phyloP scores from a whole-genome alignment of 768 basidiomycete genomes.

The Chalciporus chontae region DNA sequence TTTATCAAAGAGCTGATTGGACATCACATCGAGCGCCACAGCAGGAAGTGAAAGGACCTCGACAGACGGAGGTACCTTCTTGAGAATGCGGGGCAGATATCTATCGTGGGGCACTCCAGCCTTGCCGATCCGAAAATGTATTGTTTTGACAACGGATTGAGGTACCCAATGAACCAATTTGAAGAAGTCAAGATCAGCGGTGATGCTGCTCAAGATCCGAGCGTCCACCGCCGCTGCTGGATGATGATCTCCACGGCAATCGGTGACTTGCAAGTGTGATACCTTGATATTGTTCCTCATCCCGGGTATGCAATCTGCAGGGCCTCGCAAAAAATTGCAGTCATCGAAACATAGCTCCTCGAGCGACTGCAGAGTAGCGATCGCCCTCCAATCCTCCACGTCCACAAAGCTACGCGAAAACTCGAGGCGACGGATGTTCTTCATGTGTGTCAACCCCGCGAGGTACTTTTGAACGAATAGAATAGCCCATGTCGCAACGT shows the following conservation, averaged over 20 bases:
- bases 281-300: slow-evolving; percentile 11
- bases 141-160: slow-evolving; percentile 1
- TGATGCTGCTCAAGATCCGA: not conserved
- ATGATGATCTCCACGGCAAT: not conserved
- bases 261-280: not conserved
- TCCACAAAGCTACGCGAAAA: slow-evolving; percentile 4
- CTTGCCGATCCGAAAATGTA: not conserved
- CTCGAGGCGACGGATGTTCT: too few species aligned
- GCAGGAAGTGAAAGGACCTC: too few species aligned
- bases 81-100: not conserved
- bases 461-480: slow-evolving; percentile 1
- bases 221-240: not conserved
- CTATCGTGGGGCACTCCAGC: too few species aligned
- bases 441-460: not conserved
- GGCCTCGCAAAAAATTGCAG: not conserved
- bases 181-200: not conserved
- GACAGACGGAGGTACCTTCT: too few species aligned
- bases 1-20: not conserved
- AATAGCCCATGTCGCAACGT: not conserved
- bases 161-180: not conserved
- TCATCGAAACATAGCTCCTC: slow-evolving; percentile 10
- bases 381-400: slow-evolving; percentile 11
- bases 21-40: not conserved
- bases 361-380: slow-evolving; percentile 13
- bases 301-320: not conserved